Percentiles rank a stretch among this genome's conserved stretches.
phyloP scores from a whole-genome alignment of 2,329 filamentous ascomycete genomes.

The Trichoderma semiorbis region DNA sequence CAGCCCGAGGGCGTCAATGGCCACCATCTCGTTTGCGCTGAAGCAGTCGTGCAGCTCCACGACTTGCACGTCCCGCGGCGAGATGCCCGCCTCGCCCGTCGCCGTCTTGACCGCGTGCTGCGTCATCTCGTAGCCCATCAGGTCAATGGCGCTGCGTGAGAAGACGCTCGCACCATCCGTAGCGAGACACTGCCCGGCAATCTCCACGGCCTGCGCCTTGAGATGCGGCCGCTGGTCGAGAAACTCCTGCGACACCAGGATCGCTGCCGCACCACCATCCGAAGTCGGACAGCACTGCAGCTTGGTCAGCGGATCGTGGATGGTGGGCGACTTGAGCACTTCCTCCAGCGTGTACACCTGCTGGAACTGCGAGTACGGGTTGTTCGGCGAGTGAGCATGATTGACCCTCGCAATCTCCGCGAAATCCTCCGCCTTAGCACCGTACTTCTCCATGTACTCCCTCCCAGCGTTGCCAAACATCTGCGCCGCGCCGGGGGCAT shows the following conservation, averaged over 20 bases:
- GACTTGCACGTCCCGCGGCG: conserved; percentile 69
- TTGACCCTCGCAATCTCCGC: conserved; percentile 92
- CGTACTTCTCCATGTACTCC: conserved; percentile 96
- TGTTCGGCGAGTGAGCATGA: conserved; percentile 84
- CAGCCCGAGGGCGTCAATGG: conserved; percentile 81
- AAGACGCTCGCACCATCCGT: conserved; percentile 81
- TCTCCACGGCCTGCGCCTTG: conserved; percentile 75
- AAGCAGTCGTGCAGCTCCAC: conserved; percentile 98
- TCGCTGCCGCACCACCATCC: conserved; percentile 83
- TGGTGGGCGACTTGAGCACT: conserved; percentile 69
- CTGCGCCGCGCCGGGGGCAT: conserved; percentile 82
- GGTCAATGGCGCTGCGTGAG: conserved; percentile 75
- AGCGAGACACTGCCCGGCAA: conserved; percentile 84
- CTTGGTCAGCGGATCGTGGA: conserved; percentile 87
- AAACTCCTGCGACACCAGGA: conserved; percentile 86
- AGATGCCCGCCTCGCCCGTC: conserved; percentile 68
- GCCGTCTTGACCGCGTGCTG: conserved; percentile 66
- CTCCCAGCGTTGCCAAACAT: conserved; percentile 92
- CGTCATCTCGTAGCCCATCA: conserved; percentile 87
- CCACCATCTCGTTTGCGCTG: conserved; percentile 89
- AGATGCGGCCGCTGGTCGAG: conserved; percentile 81
- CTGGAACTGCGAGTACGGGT: conserved; percentile 97
- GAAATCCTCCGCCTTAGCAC: conserved; percentile 80
- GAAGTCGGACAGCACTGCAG: conserved; percentile 98
- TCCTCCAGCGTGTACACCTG: conserved; percentile 87